Base-by-base conservation (phyloP, 2,329 filamentous ascomycete species). In the Venturia pyrina region DNA sequence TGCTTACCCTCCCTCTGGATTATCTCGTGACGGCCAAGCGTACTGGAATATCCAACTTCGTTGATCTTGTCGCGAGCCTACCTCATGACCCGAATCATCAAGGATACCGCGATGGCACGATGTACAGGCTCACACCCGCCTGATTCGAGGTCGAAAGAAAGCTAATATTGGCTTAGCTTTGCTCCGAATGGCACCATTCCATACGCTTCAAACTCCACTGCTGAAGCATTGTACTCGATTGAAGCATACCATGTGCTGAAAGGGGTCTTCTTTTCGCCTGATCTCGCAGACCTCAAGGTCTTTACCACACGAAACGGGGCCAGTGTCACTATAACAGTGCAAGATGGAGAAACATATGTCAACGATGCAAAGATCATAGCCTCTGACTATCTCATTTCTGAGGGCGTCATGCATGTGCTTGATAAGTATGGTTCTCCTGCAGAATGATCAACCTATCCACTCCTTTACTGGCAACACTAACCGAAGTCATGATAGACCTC, bases 281-380 rank as follows among this genome's bases (percentile, higher is more conserved):
- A 59, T 21, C 28, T 59, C 19, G 3, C 32, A 37, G 53, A 59
- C 15, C 15, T 17, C 28, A 37, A 21, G 19, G 28, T 37, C 28
- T 21, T 37, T 8, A n/a, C 28, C n/a, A 59, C 32, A n/a, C 15
- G 4, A 7, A 59, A 19, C 11, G 53, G 32, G 11, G 53, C 53
- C 37, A 34, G 19, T 34, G 28, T 62, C 15, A 62, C 60, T n/a
- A 34, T 62, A 10, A 62, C 60, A 19, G 43, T 28, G 24, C 40
- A 44, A 21, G 60, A 48, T 24, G 43, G 43, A 32, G 60, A 62
- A 4, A 62, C 60, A 2, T 62, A 44, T 28, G 21, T 62, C 43
- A 62, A 62, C n/a, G 60, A 62, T 13, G 60, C 60, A 3, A 62
- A 62, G 19, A 44, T 62, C 5, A 21, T 44, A 32, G n/a, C 40